These are phyloP conservation scores for Lactarius pseudohatsudake DNA, from an alignment of 768 basidiomycete genomes.

Conservation along the genomic window DNA sequence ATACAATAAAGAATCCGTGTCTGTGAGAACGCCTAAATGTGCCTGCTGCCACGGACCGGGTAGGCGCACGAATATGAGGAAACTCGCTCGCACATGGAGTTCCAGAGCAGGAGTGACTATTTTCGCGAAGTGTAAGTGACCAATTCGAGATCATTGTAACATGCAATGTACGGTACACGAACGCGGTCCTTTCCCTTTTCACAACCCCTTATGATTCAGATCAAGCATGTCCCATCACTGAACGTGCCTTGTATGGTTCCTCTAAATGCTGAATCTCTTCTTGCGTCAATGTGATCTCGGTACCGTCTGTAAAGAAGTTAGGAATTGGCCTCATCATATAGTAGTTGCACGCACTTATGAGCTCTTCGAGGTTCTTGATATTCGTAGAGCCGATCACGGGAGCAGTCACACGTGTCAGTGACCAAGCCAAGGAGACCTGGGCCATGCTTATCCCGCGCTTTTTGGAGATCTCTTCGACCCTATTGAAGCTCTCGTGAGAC, in stretches of 20 bases:
- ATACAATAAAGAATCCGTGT: too few species aligned
- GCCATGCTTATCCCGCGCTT: conserved; percentile 44
- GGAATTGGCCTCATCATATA: neutral
- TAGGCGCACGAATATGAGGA: neutral
- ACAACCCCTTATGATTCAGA: neutral
- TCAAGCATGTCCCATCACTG: conserved; percentile 11
- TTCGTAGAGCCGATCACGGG: conserved; percentile 25
- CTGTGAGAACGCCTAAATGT: too few species aligned
- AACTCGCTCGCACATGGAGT: neutral
- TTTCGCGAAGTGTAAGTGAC: neutral
- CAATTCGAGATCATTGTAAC: neutral
- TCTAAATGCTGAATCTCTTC: conserved; percentile 25
- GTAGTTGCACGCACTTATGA: conserved; percentile 18
- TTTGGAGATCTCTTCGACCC: conserved; percentile 43
- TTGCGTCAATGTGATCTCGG: conserved; percentile 17
- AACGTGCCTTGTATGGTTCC: conserved; percentile 26
- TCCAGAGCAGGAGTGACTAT: conserved; percentile 8
- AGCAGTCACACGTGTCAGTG: conserved; percentile 15
- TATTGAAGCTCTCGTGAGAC: conserved; percentile 15
- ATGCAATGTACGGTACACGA: too few species aligned
- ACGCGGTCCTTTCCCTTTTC: neutral
- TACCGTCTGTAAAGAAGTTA: conserved; percentile 10
- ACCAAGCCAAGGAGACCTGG: conserved; percentile 43
- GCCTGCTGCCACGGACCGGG: conserved; percentile 13
- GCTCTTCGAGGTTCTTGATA: conserved; percentile 23